Evolutionary conservation across 2,329 filamentous ascomycete species (phyloP).

Genomic region (Pseudogymnoascus sp.): DNA sequence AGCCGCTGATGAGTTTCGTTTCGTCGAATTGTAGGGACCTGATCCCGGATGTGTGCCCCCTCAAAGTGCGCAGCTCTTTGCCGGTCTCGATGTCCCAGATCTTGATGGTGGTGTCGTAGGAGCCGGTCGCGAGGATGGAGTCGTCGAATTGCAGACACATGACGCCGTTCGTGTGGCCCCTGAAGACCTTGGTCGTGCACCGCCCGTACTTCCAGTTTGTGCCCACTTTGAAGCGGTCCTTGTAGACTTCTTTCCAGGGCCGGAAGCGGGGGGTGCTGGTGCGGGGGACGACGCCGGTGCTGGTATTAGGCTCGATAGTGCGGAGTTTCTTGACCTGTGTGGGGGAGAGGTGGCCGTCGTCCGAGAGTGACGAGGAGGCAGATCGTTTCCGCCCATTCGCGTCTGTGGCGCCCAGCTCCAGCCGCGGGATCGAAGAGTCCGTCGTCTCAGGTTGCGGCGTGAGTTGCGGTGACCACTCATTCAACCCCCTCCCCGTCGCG

Average conservation of each 20-base stretch:
- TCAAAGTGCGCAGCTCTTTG: constrained; percentile 74
- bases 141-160: constrained; percentile 67
- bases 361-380: constrained; percentile 15
- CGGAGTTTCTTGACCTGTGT: constrained; percentile 21
- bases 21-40: constrained; percentile 90
- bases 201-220: constrained; percentile 97
- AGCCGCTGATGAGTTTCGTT: constrained; percentile 81
- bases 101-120: constrained; percentile 90
- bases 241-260: constrained; percentile 96
- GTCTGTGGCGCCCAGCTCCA: background rate
- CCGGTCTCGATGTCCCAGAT: constrained; percentile 93
- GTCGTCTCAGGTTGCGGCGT: constrained; percentile 37
- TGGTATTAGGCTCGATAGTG: constrained; percentile 20
- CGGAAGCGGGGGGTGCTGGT: constrained; percentile 43
- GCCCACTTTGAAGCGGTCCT: constrained; percentile 88
- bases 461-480: constrained; percentile 43
- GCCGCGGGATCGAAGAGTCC: background rate
- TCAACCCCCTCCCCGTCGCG: constrained; percentile 49
- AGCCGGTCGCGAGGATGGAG: constrained; percentile 84
- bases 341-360: constrained; percentile 11
- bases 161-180: constrained; percentile 80
- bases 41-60: constrained; percentile 75
- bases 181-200: constrained; percentile 75
- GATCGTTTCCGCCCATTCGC: constrained; percentile 21
- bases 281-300: constrained; percentile 14